Percentiles rank a stretch among this genome's conserved stretches.
Conservation (phyloP, 2,329 filamentous ascomycete genomes). For the Cladophialophora yegresii region DNA sequence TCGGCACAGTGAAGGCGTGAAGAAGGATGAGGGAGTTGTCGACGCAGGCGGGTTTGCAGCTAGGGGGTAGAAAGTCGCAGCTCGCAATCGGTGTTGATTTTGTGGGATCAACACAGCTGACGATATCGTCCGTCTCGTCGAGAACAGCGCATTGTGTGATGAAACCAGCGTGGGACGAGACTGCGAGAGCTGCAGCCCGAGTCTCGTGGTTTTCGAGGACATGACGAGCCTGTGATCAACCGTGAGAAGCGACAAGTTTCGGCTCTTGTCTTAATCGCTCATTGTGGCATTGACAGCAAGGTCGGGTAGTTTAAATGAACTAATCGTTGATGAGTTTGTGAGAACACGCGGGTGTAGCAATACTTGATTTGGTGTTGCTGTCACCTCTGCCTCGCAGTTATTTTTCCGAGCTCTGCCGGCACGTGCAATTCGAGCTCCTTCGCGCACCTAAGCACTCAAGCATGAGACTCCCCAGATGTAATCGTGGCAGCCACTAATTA, state of each 20-base stretch:
- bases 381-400: background rate
- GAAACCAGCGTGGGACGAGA: slow-evolving; percentile 17
- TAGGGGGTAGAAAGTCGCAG: slow-evolving; percentile 19
- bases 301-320: background rate
- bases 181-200: slow-evolving; percentile 28
- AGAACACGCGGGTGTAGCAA: background rate
- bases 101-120: slow-evolving; percentile 33
- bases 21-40: slow-evolving; percentile 32
- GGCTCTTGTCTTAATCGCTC: background rate
- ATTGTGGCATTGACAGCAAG: background rate
- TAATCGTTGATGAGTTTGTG: slow-evolving; percentile 3
- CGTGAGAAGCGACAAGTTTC: background rate
- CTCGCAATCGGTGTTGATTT: slow-evolving; percentile 22
- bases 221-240: slow-evolving; percentile 15
- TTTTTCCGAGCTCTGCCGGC: slow-evolving; percentile 4
- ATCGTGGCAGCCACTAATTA: background rate
- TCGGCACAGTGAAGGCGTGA: slow-evolving; percentile 30
- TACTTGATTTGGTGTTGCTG: background rate
- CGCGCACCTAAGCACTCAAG: background rate
- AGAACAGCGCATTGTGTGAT: slow-evolving; percentile 13
- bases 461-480: background rate
- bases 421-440: slow-evolving; percentile 2
- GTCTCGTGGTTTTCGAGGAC: slow-evolving; percentile 23
- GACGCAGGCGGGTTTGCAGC: slow-evolving; percentile 22
- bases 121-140: slow-evolving; percentile 24